phyloP scores from a whole-genome alignment of 73 alveolate genomes.

The Stentor roeselii region DNA sequence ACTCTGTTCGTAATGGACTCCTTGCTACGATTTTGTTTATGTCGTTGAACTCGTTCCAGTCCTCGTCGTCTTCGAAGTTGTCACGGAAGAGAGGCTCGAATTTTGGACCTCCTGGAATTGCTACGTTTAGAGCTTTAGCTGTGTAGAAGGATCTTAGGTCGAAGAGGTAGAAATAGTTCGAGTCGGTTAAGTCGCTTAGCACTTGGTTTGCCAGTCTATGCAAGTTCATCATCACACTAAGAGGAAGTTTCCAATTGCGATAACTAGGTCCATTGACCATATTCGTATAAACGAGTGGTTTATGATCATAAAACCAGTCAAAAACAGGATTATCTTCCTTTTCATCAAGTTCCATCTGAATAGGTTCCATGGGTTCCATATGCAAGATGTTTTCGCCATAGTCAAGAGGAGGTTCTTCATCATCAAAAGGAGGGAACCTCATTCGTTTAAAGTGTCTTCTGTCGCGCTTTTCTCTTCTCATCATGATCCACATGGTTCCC shows the following conservation, averaged over 20 bases:
- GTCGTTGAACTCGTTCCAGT: conserved; percentile 99
- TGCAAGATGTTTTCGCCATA: conserved; percentile 98
- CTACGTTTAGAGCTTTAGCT: conserved; percentile 99
- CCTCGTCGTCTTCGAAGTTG: conserved; percentile 97
- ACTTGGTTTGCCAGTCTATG: conserved; percentile 96
- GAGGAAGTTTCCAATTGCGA: conserved; percentile 90
- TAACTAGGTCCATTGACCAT: conserved; percentile 98
- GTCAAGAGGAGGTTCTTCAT: conserved; percentile 99
- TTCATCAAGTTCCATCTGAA: conserved; percentile 99
- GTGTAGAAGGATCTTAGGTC: conserved; percentile 96
- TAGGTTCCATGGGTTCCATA: conserved; percentile 98
- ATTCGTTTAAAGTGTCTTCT: conserved; percentile 99
- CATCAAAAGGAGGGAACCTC: conserved; percentile 99
- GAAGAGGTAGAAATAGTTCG: conserved; percentile 97
- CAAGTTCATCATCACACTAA: conserved; percentile 91
- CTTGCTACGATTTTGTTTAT: conserved; percentile 97
- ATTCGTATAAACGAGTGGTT: conserved; percentile 74
- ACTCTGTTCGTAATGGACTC: conserved; percentile 97
- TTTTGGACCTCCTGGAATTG: conserved; percentile 99
- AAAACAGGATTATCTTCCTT: conserved; percentile 98
- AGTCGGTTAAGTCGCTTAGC: conserved; percentile 88
- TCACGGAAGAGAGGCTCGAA: conserved; percentile 99
- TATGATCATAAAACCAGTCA: conserved; percentile 99
- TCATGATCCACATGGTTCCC: conserved; percentile 99
- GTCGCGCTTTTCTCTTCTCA: conserved; percentile 99